A percentile compares a stretch with the other conserved stretches of the same genome.
phyloP scores from a whole-genome alignment of 2,329 filamentous ascomycete species.

The Fusarium sp. region DNA sequence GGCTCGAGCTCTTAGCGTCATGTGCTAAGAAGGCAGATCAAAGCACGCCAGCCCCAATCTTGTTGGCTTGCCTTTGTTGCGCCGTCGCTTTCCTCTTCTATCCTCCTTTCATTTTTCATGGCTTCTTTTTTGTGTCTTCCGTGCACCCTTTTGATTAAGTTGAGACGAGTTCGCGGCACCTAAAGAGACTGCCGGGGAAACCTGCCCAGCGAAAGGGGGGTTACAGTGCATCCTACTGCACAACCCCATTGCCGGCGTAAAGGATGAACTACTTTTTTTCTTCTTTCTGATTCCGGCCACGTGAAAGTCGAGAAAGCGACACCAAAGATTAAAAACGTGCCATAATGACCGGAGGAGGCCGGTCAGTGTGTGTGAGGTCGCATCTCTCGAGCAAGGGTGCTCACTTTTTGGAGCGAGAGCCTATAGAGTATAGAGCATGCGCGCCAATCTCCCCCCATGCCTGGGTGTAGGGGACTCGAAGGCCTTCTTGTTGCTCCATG shows the following conservation, averaged over 20 bases:
- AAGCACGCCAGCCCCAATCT: neutral
- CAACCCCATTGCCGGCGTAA: neutral
- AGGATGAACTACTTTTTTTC: conserved; percentile 4
- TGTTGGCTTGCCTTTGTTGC: neutral
- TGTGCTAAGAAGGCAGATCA: neutral
- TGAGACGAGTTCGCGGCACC: neutral
- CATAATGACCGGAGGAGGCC: conserved; percentile 32
- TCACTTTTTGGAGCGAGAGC: neutral
- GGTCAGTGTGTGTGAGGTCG: conserved; percentile 6
- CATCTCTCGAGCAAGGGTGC: conserved; percentile 5
- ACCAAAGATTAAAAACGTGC: conserved; percentile 21
- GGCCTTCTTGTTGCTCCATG: neutral
- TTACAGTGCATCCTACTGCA: neutral
- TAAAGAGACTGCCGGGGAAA: neutral
- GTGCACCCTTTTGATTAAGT: neutral
- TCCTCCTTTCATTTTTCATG: neutral
- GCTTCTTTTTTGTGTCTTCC: neutral
- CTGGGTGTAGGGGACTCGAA: neutral
- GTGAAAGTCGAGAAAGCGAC: neutral
- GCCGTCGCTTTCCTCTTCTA: conserved; percentile 9
- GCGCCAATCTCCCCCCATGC: neutral
- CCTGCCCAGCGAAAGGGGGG: neutral
- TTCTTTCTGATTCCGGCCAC: neutral
- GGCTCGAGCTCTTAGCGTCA: neutral
- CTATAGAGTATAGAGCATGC: neutral